A percentile compares a stretch with the other conserved stretches of the same genome.
These are phyloP conservation scores for Penicillium sp. DNA, from an alignment of 2,329 filamentous ascomycete species.

Conservation along the genomic window DNA sequence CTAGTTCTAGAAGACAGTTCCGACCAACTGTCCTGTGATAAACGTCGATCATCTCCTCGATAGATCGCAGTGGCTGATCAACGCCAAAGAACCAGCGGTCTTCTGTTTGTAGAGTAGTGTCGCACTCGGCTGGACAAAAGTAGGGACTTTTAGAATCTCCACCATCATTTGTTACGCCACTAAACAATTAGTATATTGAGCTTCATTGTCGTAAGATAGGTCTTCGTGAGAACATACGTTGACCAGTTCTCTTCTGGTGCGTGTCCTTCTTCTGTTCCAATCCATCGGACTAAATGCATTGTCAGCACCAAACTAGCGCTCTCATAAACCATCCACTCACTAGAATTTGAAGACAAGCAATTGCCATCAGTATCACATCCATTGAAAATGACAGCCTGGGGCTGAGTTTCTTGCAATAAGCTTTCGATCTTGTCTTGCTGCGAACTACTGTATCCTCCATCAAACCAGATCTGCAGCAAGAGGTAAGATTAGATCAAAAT, in stretches of 20 bases:
- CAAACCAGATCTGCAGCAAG: conserved; percentile 9
- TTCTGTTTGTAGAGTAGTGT: conserved; percentile 13
- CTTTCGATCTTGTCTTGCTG: conserved; percentile 8
- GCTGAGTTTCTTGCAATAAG: conserved; percentile 4
- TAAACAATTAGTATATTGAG: background rate
- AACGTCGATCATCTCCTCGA: conserved; percentile 13
- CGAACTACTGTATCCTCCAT: conserved; percentile 10
- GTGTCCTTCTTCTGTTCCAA: conserved; percentile 8
- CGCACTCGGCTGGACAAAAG: conserved; percentile 16
- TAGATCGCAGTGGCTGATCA: conserved; percentile 10
- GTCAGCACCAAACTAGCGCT: background rate
- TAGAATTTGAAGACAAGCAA: conserved; percentile 7
- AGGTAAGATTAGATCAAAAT: background rate
- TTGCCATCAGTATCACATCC: conserved; percentile 9
- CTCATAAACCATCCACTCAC: background rate
- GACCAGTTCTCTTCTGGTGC: conserved; percentile 13
- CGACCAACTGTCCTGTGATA: conserved; percentile 10
- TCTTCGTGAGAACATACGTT: background rate
- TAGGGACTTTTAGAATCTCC: conserved; percentile 12
- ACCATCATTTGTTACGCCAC: conserved; percentile 15
- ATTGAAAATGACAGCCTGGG: conserved; percentile 12
- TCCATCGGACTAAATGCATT: conserved; percentile 4
- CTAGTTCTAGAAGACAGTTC: conserved; percentile 7
- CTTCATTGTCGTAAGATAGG: background rate
- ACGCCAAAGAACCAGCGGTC: conserved; percentile 15